These are phyloP conservation scores for Nicotiana benthamiana DNA, from an alignment of 257 asterid species.

Conservation along the genomic window DNA sequence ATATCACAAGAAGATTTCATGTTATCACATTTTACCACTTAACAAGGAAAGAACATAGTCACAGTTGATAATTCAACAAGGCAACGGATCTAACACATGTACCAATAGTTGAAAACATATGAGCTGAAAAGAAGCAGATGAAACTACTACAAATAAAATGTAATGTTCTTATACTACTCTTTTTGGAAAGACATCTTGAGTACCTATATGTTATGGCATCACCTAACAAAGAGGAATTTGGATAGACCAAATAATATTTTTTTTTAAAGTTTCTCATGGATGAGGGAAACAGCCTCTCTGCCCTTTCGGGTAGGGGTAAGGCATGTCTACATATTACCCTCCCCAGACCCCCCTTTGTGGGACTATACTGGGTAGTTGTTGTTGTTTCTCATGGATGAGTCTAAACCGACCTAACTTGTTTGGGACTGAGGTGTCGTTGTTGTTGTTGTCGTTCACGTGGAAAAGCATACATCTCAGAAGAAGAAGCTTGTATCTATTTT, in stretches of 20 bases:
- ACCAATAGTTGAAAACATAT: background rate
- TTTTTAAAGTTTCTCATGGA: background rate
- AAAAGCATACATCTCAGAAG: background rate
- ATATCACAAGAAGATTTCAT: background rate
- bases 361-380: no score
- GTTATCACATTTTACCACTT: background rate
- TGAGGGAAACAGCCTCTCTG: no score
- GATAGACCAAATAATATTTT: background rate
- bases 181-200: background rate
- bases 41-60: background rate
- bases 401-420: background rate
- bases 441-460: background rate
- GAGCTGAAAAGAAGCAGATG: background rate
- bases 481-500: background rate
- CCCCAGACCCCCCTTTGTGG: no score
- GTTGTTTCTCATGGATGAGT: no score
- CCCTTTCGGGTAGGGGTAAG: no score
- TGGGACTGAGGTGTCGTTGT: background rate
- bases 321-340: no score
- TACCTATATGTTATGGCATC: background rate
- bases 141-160: background rate
- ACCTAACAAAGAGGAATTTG: background rate
- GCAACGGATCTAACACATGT: background rate
- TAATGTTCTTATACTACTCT: background rate
- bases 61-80: background rate